Conservation (phyloP, 2,329 filamentous ascomycete species). For the Aspergillus glaucus region DNA sequence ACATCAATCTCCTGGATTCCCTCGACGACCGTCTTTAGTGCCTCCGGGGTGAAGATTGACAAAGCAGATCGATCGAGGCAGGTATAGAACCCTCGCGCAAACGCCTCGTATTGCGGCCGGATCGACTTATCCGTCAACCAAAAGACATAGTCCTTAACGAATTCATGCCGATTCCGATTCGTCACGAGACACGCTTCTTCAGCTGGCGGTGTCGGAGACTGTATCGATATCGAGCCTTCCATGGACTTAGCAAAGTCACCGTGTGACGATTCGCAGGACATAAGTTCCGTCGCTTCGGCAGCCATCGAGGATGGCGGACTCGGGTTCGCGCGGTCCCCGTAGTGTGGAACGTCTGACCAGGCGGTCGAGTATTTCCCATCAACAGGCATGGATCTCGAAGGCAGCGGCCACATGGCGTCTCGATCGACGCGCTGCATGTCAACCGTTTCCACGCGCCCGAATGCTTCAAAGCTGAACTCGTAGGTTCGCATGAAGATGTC, state of each 20-base stretch:
- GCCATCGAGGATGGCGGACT: slow-evolving; percentile 19
- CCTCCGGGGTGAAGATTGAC: slow-evolving; percentile 61
- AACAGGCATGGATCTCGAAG: slow-evolving; percentile 7
- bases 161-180: slow-evolving; percentile 68
- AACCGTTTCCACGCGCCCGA: slow-evolving; percentile 48
- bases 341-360: slow-evolving; percentile 19
- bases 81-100: slow-evolving; percentile 70
- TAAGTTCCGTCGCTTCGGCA: slow-evolving; percentile 11
- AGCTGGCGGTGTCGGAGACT: slow-evolving; percentile 25
- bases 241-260: slow-evolving; percentile 17
- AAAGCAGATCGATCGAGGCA: slow-evolving; percentile 68
- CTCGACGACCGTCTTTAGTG: slow-evolving; percentile 74
- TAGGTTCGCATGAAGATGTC: slow-evolving; percentile 81
- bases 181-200: slow-evolving; percentile 68
- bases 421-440: slow-evolving; percentile 46
- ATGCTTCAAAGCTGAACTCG: slow-evolving; percentile 66
- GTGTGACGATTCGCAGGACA: slow-evolving; percentile 4
- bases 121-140: slow-evolving; percentile 78
- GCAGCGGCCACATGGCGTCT: slow-evolving; percentile 31
- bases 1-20: slow-evolving; percentile 77
- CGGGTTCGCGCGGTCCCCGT: slow-evolving; percentile 10
- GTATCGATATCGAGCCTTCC: slow-evolving; percentile 16
- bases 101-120: slow-evolving; percentile 69
- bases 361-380: slow-evolving; percentile 8
- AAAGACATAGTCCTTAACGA: slow-evolving; percentile 75